Base-by-base conservation (phyloP, 805 yeast species). In the Candida mattraensis region DNA sequence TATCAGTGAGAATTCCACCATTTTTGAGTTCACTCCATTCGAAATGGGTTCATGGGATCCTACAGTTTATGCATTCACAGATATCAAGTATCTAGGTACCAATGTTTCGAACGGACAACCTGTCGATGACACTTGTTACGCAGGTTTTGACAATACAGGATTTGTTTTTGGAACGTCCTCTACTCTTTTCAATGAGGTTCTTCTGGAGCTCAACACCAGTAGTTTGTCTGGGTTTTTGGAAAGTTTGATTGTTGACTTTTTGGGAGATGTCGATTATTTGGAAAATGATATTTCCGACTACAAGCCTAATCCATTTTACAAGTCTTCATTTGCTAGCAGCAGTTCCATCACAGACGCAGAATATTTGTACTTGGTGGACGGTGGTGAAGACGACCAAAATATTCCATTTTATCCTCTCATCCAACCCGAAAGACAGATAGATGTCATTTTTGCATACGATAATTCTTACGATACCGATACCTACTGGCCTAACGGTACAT, bases 11-110 rank as follows among this genome's bases (percentile, higher is more conserved):
- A 87, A 86, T 64, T 80, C 94, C 7, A 85, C 95, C 1, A 72
- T 70, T 34, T 76, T 80, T 44, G 77, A 79, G 46, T 59, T 76
- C 47, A 72, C 70, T 32, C 89, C 94, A 10, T 80, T 66, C 50
- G 85, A 82, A 54, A 61, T 87, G 53, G 96, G 96, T 10, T 80
- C 94, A 4, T 87, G 95, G 95, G 96, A 88, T 54, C 83, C 87
- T 10, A 66, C 82, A 1, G 61, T 85, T 36, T 67, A 72, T 37
- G 64, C 82, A 3, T 87, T 88, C 59, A 68, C 80, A 9, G 80
- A 83, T 41, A 61, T 77, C 28, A 72, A 78, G 58, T 87, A 83
- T 54, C 58, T 85, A 30, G 96, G 96, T 7, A 70, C 94, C 1
- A 59, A 70, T 15, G 71, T 83, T 22, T 51, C 67, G 17, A 68